Evolutionary conservation across 176 grass and related monocot genomes (phyloP), one percentile per base, ranked within the genome.

Genomic region (Triticum timopheevii): DNA sequence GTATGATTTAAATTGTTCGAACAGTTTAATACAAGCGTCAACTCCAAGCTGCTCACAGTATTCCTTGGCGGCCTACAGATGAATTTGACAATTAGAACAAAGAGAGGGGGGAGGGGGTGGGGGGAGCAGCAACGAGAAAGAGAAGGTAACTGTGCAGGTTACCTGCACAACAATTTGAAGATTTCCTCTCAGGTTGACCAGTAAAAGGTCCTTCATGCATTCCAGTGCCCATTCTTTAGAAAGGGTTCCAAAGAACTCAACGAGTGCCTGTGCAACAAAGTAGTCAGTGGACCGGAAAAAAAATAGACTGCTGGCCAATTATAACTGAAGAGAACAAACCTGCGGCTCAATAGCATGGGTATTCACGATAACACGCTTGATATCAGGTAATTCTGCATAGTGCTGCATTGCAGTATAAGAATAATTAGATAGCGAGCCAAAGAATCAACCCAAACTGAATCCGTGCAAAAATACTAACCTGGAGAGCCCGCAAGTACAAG

Each of bases 131-230:
- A 44, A 42, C 10, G 49, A 65, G 84, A 20, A n/a, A 44, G 40
- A 44, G n/a, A 84, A 81, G 0, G 42, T 49, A 79, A 13, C 28
- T 40, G 19, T 70, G 36, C 7, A 44, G 30, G 19, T 89, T 92
- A 94, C 96, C 93, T 98, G 96, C 61, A 98, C 96, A 91, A 98
- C 92, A 75, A 98, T 98, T 66, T 98, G 96, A 81, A 98, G 91
- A 89, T 98, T 98, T 61, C 96, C 96, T 89, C 96, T 93, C 25
- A 95, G 84, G 79, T 98, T 98, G 24, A 95, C 96, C 33, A 98
- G 72, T 23, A 98, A 84, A 87, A 98, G 96, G 77, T 95, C 96
- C 69, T 98, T 98, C 96, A 98, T 98, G 90, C 96, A 98, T 84
- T 98, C 96, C 25, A 98, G 52, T 39, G 96, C 96, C 96, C 96